These are phyloP conservation scores for Plenodomus biglobosus DNA, from an alignment of 2,329 filamentous ascomycete genomes.

Conservation along the genomic window DNA sequence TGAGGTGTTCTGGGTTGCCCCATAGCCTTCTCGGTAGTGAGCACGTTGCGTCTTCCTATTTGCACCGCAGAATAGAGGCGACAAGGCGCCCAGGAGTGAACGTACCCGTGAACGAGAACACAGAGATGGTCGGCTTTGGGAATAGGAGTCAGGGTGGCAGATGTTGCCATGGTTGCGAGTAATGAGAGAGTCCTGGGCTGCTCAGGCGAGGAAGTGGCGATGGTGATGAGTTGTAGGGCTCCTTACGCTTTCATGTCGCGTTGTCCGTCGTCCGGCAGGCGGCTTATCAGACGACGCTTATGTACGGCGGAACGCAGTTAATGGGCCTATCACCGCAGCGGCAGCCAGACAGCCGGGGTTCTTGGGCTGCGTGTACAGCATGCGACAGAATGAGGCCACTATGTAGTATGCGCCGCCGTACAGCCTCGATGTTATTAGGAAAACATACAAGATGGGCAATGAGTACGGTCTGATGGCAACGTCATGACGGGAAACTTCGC, in stretches of 20 bases:
- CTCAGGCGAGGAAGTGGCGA: background rate
- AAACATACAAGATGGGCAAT: background rate
- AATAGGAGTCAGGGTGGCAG: conserved; percentile 1
- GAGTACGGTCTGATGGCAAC: background rate
- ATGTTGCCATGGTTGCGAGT: conserved; percentile 18
- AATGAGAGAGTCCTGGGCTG: background rate
- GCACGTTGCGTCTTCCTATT: conserved; percentile 3
- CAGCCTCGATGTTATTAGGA: background rate
- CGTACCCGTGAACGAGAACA: conserved; percentile 75
- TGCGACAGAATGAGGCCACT: too few relatives aligned
- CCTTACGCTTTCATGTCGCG: background rate
- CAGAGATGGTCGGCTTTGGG: conserved; percentile 65
- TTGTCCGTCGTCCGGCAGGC: background rate
- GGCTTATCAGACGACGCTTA: background rate
- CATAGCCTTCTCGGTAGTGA: conserved; percentile 60
- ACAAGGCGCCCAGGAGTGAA: conserved; percentile 2
- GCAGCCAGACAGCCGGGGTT: background rate
- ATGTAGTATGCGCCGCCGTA: too few relatives aligned
- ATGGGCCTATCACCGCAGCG: background rate
- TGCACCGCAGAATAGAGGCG: conserved; percentile 3
- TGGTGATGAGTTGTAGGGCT: background rate
- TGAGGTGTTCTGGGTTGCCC: conserved; percentile 76
- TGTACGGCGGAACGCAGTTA: background rate
- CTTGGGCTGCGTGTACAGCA: background rate
- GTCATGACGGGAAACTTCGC: background rate